A percentile compares a stretch with the other conserved stretches of the same genome.
Conservation (phyloP, 768 basidiomycete species). For the Trametes cinnabarina region DNA sequence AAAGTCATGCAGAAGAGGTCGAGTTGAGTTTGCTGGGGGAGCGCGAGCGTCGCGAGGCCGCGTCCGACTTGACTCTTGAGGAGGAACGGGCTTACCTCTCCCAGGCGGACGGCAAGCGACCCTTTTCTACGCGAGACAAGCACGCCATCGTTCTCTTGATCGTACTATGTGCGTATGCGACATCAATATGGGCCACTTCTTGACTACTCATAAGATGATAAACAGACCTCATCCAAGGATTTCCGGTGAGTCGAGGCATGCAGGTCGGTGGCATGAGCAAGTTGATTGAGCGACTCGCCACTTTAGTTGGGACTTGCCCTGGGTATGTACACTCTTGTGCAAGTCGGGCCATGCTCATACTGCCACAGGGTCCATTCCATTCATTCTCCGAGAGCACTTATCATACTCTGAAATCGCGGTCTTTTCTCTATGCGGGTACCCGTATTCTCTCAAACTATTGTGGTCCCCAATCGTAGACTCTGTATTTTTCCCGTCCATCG, state of each 20-base stretch:
- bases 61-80: constrained; percentile 40
- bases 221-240: constrained; percentile 56
- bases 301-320: constrained; percentile 82
- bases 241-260: constrained; percentile 25
- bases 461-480: constrained; percentile 99
- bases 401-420: constrained; percentile 96
- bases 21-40: constrained; percentile 61
- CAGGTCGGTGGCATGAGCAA: no score
- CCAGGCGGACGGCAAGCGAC: constrained; percentile 39
- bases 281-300: background rate
- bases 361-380: constrained; percentile 83
- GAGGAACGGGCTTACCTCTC: constrained; percentile 34
- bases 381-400: constrained; percentile 90
- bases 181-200: background rate
- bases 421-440: constrained; percentile 90
- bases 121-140: constrained; percentile 74
- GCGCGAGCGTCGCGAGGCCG: constrained; percentile 50
- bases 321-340: constrained; percentile 41
- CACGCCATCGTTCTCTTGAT: constrained; percentile 81
- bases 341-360: constrained; percentile 4
- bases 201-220: background rate
- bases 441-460: constrained; percentile 93
- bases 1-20: constrained; percentile 44
- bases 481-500: constrained; percentile 73
- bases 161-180: constrained; percentile 70